Evolutionary conservation across 1,284 basidiomycete species (phyloP).

Genomic region (Ustilago xerochloae): DNA sequence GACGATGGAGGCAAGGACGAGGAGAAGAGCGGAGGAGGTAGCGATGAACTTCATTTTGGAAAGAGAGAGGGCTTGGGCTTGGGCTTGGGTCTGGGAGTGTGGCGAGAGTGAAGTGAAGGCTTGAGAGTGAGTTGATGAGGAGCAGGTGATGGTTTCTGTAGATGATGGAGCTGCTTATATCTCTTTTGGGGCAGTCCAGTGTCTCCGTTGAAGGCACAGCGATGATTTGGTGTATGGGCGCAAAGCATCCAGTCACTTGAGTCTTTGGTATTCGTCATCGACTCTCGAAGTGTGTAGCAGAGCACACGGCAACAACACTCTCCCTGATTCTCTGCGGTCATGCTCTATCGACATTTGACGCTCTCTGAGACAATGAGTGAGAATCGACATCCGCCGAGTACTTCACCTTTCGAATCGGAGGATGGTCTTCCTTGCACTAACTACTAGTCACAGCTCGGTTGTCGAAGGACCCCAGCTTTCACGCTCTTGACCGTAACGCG

Average conservation of each 20-base stretch:
- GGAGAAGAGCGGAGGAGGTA: constrained; percentile 9
- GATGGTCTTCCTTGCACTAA: neutral
- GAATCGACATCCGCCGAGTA: too few species aligned
- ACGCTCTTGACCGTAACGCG: neutral
- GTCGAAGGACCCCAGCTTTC: neutral
- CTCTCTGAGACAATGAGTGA: neutral
- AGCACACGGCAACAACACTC: too few species aligned
- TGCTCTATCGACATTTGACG: neutral
- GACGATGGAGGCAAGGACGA: constrained; percentile 16
- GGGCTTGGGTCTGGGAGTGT: neutral
- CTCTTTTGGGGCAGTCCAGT: too few species aligned
- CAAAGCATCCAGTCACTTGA: neutral
- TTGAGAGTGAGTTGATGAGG: neutral
- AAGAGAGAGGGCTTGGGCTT: neutral
- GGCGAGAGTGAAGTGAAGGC: neutral
- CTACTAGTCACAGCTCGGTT: neutral
- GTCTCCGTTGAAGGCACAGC: neutral
- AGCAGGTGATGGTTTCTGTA: neutral
- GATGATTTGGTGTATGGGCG: too few species aligned
- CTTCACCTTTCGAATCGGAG: neutral
- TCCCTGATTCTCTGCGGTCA: too few species aligned
- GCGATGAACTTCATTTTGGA: constrained; percentile 26
- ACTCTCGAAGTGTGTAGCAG: too few species aligned
- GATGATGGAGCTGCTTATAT: neutral
- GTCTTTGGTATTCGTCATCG: too few species aligned